These are phyloP conservation scores for Stemphylium lycopersici DNA, from an alignment of 2,329 filamentous ascomycete species.

Conservation along the genomic window DNA sequence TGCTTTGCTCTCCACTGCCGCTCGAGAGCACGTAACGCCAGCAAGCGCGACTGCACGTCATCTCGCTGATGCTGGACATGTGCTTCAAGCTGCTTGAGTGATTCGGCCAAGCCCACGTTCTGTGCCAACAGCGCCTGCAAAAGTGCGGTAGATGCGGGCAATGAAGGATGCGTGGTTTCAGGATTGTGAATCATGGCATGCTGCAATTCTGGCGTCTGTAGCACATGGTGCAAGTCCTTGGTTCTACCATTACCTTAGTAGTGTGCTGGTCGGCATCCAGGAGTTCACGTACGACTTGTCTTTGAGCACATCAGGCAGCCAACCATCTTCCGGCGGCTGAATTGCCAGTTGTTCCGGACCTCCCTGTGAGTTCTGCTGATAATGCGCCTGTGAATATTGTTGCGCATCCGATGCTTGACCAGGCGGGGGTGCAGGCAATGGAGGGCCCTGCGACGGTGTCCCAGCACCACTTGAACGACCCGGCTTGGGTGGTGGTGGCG, in stretches of 20 bases:
- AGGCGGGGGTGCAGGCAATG: constrained; percentile 53
- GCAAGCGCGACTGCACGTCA: constrained; percentile 77
- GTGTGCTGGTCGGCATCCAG: constrained; percentile 14
- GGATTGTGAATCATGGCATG: constrained; percentile 74
- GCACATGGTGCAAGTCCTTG: constrained; percentile 74
- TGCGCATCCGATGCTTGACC: constrained; percentile 38
- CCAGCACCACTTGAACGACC: constrained; percentile 50
- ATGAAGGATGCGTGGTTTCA: constrained; percentile 72
- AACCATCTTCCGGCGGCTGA: constrained; percentile 63
- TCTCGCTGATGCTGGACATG: constrained; percentile 67
- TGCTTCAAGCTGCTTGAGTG: constrained; percentile 66
- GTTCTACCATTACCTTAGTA: constrained; percentile 61
- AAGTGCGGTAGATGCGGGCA: constrained; percentile 67
- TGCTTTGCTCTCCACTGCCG: constrained; percentile 92
- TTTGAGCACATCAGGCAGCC: constrained; percentile 77
- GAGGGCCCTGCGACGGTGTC: constrained; percentile 52
- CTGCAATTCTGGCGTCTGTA: constrained; percentile 70
- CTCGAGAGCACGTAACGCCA: constrained; percentile 84
- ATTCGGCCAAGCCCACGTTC: constrained; percentile 73
- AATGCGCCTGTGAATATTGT: constrained; percentile 22
- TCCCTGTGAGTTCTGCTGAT: constrained; percentile 25
- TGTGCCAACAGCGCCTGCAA: constrained; percentile 69
- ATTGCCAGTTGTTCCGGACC: constrained; percentile 25
- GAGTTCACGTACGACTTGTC: constrained; percentile 74
- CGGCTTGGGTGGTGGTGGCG: constrained; percentile 55